Evolutionary conservation across 768 basidiomycete species (phyloP), one percentile per base, ranked within the genome.

Genomic region (Gloeostereum incarnatum): DNA sequence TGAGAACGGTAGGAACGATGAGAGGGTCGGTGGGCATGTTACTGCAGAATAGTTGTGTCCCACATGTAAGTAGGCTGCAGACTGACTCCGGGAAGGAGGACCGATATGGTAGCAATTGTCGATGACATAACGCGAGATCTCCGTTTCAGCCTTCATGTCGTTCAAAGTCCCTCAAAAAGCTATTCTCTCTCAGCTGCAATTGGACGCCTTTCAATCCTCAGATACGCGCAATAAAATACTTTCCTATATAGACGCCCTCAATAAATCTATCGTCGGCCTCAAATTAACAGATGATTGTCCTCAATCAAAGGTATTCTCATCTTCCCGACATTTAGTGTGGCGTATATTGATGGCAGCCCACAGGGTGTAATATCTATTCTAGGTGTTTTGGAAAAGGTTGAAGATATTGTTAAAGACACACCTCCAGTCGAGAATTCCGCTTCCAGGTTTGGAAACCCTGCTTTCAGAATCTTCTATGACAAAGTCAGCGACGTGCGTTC

Each of bases 381-480:
- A 7, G 50, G 52, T 1, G 56, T 92, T 1, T 66, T 98, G 2
- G 72, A 81, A 21, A 55, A 59, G 9, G 73, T 98, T 2, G 79
- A 87, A 50, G 54, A 62, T 13, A 62, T 84, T 9, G 87, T 77
- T 6, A 64, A 66, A 13, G 69, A 65, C 3, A 91, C 78, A 0
- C 96, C 94, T 1, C 81, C 93, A 0, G 78, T 93, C 13, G 83
- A 92, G 46, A 98, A 96, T 55, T 70, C 80, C 35, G 81, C 81
- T 3, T 97, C 93, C 27, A 69, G 94, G 21, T 99, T 99, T 52
- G 94, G 96, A 2, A 99, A 99, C 59, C 96, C 96, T 3, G 96
- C 96, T 0, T 99, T 99, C 59, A 68, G 84, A 49, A 76, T 75
- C 0, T 96, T 98, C 54, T 89, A 92, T 48, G 93, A 97, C 61